A percentile compares a stretch with the other conserved stretches of the same genome.
phyloP scores from a whole-genome alignment of 345 rosid genomes.

The Microcos paniculata region DNA sequence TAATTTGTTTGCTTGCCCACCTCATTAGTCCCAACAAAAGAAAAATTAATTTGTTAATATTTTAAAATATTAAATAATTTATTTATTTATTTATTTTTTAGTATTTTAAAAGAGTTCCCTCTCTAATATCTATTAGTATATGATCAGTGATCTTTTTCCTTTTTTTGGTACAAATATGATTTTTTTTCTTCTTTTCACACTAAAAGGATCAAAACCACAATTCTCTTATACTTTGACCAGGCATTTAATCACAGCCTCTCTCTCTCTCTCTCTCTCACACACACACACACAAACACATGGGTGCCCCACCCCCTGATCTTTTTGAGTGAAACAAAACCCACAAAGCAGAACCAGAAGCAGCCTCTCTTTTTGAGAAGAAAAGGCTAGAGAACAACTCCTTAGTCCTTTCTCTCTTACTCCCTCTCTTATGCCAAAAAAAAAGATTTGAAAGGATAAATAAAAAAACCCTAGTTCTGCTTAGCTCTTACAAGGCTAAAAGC shows the following conservation, averaged over 20 bases:
- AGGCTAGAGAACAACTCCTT: not conserved
- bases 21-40: slow-evolving; percentile 24
- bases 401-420: not conserved
- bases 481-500: slow-evolving; percentile 9
- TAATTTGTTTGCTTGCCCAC: slow-evolving; percentile 40
- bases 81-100: no score
- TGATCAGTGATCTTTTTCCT: no score
- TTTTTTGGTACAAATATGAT: no score
- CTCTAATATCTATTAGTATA: not conserved
- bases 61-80: not conserved
- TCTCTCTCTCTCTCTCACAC: no score
- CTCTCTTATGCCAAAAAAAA: not conserved
- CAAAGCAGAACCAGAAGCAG: slow-evolving; percentile 15
- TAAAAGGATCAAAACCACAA: slow-evolving; percentile 24
- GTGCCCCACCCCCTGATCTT: slow-evolving; percentile 26
- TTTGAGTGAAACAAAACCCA: slow-evolving; percentile 15
- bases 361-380: slow-evolving; percentile 19
- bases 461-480: slow-evolving; percentile 29
- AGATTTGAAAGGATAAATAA: not conserved
- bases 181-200: slow-evolving; percentile 30
- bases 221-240: slow-evolving; percentile 30
- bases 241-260: slow-evolving; percentile 9
- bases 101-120: no score
- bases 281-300: slow-evolving; percentile 4
- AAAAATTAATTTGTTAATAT: not conserved